Conservation (phyloP, 345 rosid species). For the Acer negundo region DNA sequence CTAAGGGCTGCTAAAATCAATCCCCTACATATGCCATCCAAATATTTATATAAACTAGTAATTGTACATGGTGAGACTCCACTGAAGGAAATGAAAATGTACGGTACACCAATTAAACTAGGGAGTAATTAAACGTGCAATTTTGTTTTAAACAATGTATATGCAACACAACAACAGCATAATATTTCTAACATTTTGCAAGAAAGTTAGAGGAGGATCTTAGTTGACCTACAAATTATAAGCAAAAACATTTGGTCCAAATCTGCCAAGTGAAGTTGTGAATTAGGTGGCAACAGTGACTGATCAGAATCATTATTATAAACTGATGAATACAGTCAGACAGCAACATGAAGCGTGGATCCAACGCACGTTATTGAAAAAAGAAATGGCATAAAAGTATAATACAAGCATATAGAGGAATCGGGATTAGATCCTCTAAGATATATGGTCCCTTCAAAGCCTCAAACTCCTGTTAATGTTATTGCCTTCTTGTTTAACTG, state of each 20-base stretch:
- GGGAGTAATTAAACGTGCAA: too few species aligned
- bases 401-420: neutral
- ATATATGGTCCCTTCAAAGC: neutral
- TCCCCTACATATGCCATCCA: too few species aligned
- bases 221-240: neutral
- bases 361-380: neutral
- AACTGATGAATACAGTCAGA: neutral
- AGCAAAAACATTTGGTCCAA: neutral
- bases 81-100: too few species aligned
- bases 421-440: neutral
- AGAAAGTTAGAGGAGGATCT: neutral
- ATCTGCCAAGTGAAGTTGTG: neutral
- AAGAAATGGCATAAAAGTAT: neutral
- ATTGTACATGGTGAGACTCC: too few species aligned
- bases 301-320: neutral
- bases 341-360: conserved; percentile 2
- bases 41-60: too few species aligned
- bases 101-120: too few species aligned
- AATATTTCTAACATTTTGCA: neutral
- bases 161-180: too few species aligned
- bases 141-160: too few species aligned
- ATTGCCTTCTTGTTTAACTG: too few species aligned
- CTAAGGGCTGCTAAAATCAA: too few species aligned
- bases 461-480: neutral
- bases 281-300: neutral